Evolutionary conservation across 257 asterid species (phyloP).

Genomic region (Solanum commersonii): DNA sequence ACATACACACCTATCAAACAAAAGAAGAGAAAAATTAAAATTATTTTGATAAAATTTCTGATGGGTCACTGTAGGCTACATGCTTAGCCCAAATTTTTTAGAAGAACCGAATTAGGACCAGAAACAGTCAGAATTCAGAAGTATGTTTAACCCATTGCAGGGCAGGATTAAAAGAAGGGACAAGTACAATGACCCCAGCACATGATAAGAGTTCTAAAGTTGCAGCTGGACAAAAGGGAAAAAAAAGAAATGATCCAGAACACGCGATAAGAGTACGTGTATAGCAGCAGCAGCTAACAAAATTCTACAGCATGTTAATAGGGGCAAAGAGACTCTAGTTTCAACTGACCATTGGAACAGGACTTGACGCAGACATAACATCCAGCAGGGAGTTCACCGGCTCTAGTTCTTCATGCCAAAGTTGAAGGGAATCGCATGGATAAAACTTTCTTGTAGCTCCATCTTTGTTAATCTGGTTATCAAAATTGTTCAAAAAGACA

Average conservation of each 20-base stretch:
- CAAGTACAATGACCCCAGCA: not conserved
- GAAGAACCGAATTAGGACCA: not conserved
- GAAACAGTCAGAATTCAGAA: not conserved
- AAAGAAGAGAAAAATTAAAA: not conserved
- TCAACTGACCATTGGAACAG: constrained; percentile 55
- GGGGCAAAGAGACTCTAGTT: not conserved
- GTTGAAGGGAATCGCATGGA: constrained; percentile 54
- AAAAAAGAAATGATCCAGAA: not conserved
- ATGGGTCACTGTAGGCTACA: not conserved
- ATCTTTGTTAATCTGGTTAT: constrained; percentile 44
- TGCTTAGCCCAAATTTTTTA: not conserved
- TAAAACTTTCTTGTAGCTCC: constrained; percentile 51
- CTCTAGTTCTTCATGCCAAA: constrained; percentile 78
- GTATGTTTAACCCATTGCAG: not conserved
- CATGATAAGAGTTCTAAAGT: not conserved
- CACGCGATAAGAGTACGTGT: not conserved
- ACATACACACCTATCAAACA: not conserved
- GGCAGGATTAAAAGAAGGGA: not conserved
- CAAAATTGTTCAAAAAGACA: not conserved
- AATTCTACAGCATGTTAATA: not conserved
- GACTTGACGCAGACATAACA: constrained; percentile 30
- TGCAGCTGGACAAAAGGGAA: not conserved
- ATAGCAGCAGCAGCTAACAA: not conserved
- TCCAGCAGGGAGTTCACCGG: constrained; percentile 56
- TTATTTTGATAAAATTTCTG: not conserved